Percentiles rank a stretch among this genome's conserved stretches.
Evolutionary conservation across 228 moss, liverwort and hornwort species (phyloP).

Genomic region (Sphagnum magellanicum): DNA sequence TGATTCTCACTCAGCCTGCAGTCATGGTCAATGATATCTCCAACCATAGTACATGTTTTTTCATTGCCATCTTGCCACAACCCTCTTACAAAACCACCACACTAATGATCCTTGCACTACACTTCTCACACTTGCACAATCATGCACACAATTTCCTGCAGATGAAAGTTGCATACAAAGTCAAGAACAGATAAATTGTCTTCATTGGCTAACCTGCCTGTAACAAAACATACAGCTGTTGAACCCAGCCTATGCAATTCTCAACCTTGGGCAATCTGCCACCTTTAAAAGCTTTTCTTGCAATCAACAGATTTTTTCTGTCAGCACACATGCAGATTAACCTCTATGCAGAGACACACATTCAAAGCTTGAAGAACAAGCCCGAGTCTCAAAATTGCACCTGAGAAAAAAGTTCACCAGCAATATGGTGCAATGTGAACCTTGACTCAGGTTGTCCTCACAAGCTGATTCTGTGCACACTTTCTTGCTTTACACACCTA

Average conservation of each 20-base stretch:
- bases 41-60: conserved; percentile 96
- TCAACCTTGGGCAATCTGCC: conserved; percentile 93
- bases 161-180: background rate
- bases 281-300: conserved; percentile 85
- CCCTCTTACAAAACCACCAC: background rate
- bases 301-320: background rate
- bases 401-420: conserved; percentile 85
- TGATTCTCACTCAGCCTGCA: conserved; percentile 61
- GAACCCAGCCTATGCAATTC: conserved; percentile 91
- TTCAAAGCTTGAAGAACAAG: background rate
- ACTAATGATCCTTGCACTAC: background rate
- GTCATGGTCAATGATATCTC: conserved; percentile 81
- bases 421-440: conserved; percentile 95
- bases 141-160: background rate
- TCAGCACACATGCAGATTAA: too few relatives aligned
- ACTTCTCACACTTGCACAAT: background rate
- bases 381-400: conserved; percentile 11
- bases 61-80: conserved; percentile 82
- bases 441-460: conserved; percentile 86
- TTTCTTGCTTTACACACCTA: conserved; percentile 86
- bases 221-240: conserved; percentile 99
- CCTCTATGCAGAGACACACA: too few relatives aligned
- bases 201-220: conserved; percentile 51
- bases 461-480: conserved; percentile 78
- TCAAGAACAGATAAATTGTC: background rate